Base-by-base conservation (phyloP, 495 filamentous ascomycete species). In the Darksidea phi region DNA sequence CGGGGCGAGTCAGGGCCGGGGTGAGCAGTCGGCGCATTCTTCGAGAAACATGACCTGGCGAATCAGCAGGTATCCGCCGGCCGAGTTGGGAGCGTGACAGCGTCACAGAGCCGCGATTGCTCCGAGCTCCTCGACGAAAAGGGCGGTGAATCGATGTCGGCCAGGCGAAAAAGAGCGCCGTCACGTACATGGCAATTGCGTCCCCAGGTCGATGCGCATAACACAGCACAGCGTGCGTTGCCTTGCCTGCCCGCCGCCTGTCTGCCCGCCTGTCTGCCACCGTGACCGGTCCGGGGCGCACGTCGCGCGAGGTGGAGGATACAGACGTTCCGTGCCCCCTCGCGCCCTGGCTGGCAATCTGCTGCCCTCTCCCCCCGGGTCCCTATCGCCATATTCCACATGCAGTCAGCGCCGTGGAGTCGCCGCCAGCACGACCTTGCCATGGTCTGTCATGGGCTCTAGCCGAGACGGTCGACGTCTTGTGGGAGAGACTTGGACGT, bases 31-130 rank as follows among this genome's bases (percentile, higher is more conserved):
- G 48, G 48, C 50, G 42, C 7, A 51, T 46, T 10, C 54, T 54
- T 24, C 5, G 48, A 49, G 48, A 36, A 37, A 36, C 37, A 25
- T n/a, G 11, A 15, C 24, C 34, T 5, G 34, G 41, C 61, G 49
- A 64, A 64, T 64, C 61, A 59, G 47, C 42, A 2, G 23, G 59
- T 55, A 54, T 59, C 56, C 54, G 56, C 28, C n/a, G 26, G 34
- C 28, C 36, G 38, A 59, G 46, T 26, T 54, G 55, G 62, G 23
- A 48, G 46, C 52, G 48, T 59, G 60, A 47, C 60, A 51, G 59
- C 46, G 48, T 64, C 62, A 60, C 55, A 58, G 55, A 59, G 51
- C 63, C 57, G 63, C 63, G 51, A 64, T 59, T 5, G 28, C 55
- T 61, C 61, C 63, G 46, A 37, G 10, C 37, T n/a, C n/a, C n/a